phyloP scores from a whole-genome alignment of 306 rosid genomes.

The Vachellia pachyceras region DNA sequence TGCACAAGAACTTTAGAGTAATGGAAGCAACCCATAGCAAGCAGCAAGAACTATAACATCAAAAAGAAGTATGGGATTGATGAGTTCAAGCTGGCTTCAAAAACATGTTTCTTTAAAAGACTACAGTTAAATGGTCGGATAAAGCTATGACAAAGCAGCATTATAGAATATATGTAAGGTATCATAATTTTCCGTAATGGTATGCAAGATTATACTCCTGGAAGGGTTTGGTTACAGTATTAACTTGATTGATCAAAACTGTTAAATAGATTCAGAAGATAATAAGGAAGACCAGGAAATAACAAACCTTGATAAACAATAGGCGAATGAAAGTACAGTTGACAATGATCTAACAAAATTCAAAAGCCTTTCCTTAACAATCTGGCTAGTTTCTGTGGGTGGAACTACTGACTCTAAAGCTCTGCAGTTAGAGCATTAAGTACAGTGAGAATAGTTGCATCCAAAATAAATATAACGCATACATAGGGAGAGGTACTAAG shows the following conservation, averaged over 20 bases:
- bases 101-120: constrained; percentile 17
- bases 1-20: constrained; percentile 24
- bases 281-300: constrained; percentile 25
- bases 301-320: constrained; percentile 87
- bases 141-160: constrained; percentile 15
- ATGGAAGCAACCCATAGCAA: constrained; percentile 30
- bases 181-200: not conserved
- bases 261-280: not conserved
- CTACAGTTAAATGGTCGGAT: constrained; percentile 25
- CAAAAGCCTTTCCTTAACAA: constrained; percentile 81
- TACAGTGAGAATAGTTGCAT: constrained; percentile 13
- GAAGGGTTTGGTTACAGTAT: constrained; percentile 1
- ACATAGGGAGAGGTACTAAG: constrained; percentile 30
- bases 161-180: constrained; percentile 20
- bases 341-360: constrained; percentile 85
- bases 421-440: constrained; percentile 54
- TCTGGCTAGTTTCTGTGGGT: constrained; percentile 74
- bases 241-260: constrained; percentile 14
- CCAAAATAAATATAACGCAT: constrained; percentile 8
- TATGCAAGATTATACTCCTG: constrained; percentile 19
- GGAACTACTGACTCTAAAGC: constrained; percentile 77
- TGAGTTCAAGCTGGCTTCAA: constrained; percentile 28
- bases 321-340: constrained; percentile 84
- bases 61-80: constrained; percentile 30
- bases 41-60: constrained; percentile 23